Evolutionary conservation across 1,139 yeast species (phyloP).

Genomic region (Protomyces macrosporus): DNA sequence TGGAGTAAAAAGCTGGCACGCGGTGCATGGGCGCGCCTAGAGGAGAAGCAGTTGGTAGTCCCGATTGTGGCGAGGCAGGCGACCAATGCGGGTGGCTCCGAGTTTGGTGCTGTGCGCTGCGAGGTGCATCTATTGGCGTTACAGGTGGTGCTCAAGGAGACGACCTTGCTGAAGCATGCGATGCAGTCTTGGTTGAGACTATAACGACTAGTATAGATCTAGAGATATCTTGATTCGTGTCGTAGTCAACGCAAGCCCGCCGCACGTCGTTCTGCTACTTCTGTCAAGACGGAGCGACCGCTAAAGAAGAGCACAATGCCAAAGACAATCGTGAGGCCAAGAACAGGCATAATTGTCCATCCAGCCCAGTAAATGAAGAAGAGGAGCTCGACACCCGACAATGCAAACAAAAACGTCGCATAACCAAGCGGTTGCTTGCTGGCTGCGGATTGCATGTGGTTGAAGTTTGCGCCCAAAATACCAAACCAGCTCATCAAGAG

Average conservation of each 20-base stretch:
- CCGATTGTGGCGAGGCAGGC: slow-evolving; percentile 28
- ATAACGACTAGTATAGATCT: neutral
- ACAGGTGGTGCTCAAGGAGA: neutral
- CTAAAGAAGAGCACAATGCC: slow-evolving; percentile 10
- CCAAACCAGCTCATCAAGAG: slow-evolving; percentile 4
- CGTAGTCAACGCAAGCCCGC: neutral
- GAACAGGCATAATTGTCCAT: slow-evolving; percentile 13
- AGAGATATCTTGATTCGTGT: neutral
- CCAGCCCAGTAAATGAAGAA: slow-evolving; percentile 25
- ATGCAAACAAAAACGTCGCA: slow-evolving; percentile 8
- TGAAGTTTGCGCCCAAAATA: slow-evolving; percentile 9
- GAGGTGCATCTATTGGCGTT: neutral
- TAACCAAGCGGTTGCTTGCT: slow-evolving; percentile 10
- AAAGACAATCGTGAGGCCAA: neutral
- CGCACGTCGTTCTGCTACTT: slow-evolving; percentile 3
- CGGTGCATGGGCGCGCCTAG: slow-evolving; percentile 6
- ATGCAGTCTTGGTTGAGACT: neutral
- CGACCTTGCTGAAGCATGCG: neutral
- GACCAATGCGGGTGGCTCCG: slow-evolving; percentile 27
- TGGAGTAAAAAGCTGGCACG: neutral
- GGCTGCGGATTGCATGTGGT: slow-evolving; percentile 2
- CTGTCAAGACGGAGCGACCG: slow-evolving; percentile 10
- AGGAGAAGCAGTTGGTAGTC: slow-evolving; percentile 24
- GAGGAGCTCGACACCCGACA: slow-evolving; percentile 11
- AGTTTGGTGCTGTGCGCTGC: slow-evolving; percentile 31